Percentiles rank a stretch among this genome's conserved stretches.
Conservation (phyloP, 495 filamentous ascomycete genomes). For the Parathielavia appendiculata region DNA sequence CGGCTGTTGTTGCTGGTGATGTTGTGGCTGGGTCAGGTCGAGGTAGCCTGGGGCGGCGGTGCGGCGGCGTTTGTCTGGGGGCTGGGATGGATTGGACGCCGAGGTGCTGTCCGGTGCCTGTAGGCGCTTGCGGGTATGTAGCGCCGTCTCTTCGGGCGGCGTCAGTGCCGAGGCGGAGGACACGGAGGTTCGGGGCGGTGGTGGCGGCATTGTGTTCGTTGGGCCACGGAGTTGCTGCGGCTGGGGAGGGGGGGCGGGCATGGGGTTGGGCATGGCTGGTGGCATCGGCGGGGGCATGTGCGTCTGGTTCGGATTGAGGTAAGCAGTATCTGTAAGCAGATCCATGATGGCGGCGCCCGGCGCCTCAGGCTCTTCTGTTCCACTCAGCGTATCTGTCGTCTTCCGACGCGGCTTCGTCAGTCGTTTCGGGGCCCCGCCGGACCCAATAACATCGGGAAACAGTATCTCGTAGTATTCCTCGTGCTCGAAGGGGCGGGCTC, state of each 20-base stretch:
- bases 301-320: constrained; percentile 19
- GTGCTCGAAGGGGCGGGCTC: constrained; percentile 46
- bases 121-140: constrained; percentile 34
- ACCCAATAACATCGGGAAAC: constrained; percentile 47
- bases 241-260: constrained; percentile 1
- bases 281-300: constrained; percentile 24
- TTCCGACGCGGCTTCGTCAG: constrained; percentile 45
- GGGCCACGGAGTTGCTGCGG: constrained; percentile 1
- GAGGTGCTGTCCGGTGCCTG: constrained; percentile 20
- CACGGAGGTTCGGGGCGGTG: constrained; percentile 31
- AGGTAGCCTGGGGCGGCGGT: constrained; percentile 26
- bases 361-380: constrained; percentile 28
- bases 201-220: constrained; percentile 3
- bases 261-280: constrained; percentile 11
- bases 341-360: constrained; percentile 33
- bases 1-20: constrained; percentile 11
- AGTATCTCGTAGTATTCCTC: constrained; percentile 49
- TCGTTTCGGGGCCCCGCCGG: constrained; percentile 47
- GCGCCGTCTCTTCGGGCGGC: constrained; percentile 43
- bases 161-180: constrained; percentile 41
- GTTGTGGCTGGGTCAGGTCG: constrained; percentile 23
- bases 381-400: constrained; percentile 29
- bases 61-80: constrained; percentile 42
- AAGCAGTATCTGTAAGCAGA: constrained; percentile 26
- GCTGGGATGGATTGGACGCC: constrained; percentile 1